Percentiles rank a stretch among this genome's conserved stretches.
These are phyloP conservation scores for Metschnikowia bowlesiae DNA, from an alignment of 805 yeast genomes.

Conservation along the genomic window DNA sequence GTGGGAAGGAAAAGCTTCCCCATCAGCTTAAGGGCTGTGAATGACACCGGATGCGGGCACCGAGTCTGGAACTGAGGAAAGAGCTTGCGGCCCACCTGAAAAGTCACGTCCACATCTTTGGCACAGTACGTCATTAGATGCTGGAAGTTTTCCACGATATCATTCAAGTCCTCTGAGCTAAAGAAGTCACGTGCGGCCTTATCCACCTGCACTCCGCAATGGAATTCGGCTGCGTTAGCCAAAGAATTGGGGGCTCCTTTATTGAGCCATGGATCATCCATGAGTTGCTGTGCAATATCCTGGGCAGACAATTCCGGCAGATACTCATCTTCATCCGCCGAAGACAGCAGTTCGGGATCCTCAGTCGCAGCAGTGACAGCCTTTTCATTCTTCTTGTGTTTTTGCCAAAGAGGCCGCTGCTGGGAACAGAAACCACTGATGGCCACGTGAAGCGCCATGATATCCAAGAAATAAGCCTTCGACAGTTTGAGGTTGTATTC, in stretches of 20 bases:
- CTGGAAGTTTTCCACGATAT: slow-evolving; percentile 54
- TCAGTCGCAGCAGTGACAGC: slow-evolving; percentile 13
- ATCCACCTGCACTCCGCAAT: slow-evolving; percentile 64
- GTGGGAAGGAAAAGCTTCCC: slow-evolving; percentile 78
- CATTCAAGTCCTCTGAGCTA: slow-evolving; percentile 47
- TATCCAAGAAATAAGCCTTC: slow-evolving; percentile 78
- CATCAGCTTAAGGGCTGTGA: slow-evolving; percentile 76
- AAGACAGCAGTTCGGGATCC: slow-evolving; percentile 18
- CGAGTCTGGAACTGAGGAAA: slow-evolving; percentile 62
- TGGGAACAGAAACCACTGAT: slow-evolving; percentile 88
- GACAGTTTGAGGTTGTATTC: slow-evolving; percentile 70
- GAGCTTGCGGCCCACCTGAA: slow-evolving; percentile 58
- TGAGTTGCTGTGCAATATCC: slow-evolving; percentile 26
- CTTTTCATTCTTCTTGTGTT: slow-evolving; percentile 43
- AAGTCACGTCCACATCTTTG: slow-evolving; percentile 74
- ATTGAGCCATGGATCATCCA: slow-evolving; percentile 81
- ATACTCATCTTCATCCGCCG: neutral
- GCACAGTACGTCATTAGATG: slow-evolving; percentile 77
- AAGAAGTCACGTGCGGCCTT: slow-evolving; percentile 68
- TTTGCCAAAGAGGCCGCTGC: slow-evolving; percentile 77
- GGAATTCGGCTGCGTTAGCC: slow-evolving; percentile 72
- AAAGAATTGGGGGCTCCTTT: slow-evolving; percentile 75
- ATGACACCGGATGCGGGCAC: slow-evolving; percentile 92
- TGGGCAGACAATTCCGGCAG: slow-evolving; percentile 17
- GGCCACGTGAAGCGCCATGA: slow-evolving; percentile 90